Evolutionary conservation across 306 rosid species (phyloP), one percentile per base, ranked within the genome.

Genomic region (Malus sieversii): DNA sequence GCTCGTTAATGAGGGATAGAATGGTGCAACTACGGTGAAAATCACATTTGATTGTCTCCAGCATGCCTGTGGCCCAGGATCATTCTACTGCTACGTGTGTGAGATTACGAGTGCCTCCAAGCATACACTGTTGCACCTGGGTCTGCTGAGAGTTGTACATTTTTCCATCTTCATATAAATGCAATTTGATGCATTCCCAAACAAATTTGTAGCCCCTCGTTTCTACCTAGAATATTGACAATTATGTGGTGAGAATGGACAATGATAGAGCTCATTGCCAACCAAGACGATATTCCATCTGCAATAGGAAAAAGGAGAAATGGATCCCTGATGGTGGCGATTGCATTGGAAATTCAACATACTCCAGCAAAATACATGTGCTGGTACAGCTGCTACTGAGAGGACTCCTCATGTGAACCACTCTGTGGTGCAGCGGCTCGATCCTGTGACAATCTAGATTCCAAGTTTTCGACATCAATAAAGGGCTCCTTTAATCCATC

Each of bases 381-480:
- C 44, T 16, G 53, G 42, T 27, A 52, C 5, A 78, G 72, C 63
- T 27, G 66, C 76, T 44, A 71, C 55, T 79, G 70, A 61, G 88
- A 72, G 27, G 80, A 71, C 72, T 83, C 77, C 52, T 79, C 70
- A 8, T 75, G 66, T 60, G 77, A 82, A 71, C 66, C 88, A 63
- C 61, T 81, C 22, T 77, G 83, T n/a, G 79, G 75, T 66, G 84
- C 85, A 68, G 63, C 84, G 55, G 82, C 76, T 79, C 85, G 89
- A 65, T 83, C 87, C 68, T 75, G 88, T 55, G 77, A 82, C 82
- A 76, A 71, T 80, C 18, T 79, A 18, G 87, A 78, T 79, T 87
- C 89, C 30, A 85, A 45, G 67, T 46, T 89, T 71, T 83, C 83
- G 66, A 81, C 90, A 78, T 77, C 86, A 22, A 83, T 45, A 76